These are phyloP conservation scores for Solanum bulbocastanum DNA, from an alignment of 257 asterid species.

Conservation along the genomic window DNA sequence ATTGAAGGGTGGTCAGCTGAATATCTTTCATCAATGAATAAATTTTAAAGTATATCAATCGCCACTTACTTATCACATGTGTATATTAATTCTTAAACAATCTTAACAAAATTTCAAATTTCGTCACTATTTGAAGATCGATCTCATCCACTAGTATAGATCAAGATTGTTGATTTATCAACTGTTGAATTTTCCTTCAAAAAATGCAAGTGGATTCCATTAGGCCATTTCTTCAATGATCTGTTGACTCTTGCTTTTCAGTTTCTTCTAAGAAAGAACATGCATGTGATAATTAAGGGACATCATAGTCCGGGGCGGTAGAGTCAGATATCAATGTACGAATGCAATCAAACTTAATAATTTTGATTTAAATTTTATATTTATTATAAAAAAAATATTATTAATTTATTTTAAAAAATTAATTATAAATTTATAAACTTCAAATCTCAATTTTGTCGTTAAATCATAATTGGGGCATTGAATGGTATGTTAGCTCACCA, in stretches of 20 bases:
- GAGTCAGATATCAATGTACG: neutral
- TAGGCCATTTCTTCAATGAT: neutral
- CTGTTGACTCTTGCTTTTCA: neutral
- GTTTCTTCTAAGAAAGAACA: neutral
- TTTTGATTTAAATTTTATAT: neutral
- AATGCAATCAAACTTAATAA: neutral
- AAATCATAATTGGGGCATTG: neutral
- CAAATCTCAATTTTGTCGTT: neutral
- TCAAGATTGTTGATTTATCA: neutral
- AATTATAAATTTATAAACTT: neutral
- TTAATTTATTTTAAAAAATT: fast-evolving
- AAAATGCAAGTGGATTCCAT: neutral
- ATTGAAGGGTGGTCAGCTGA: fast-evolving
- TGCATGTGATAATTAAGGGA: neutral
- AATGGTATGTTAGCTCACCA: neutral
- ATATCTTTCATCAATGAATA: too few species aligned
- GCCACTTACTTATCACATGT: too few species aligned
- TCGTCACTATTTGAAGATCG: neutral
- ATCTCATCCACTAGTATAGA: neutral
- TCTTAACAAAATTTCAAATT: too few species aligned
- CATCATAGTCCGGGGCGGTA: neutral
- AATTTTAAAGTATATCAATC: too few species aligned
- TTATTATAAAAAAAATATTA: neutral
- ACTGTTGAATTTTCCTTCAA: neutral
- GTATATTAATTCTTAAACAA: too few species aligned